Evolutionary conservation across 1,284 basidiomycete species (phyloP).

Genomic region (Ganoderma multipileum): DNA sequence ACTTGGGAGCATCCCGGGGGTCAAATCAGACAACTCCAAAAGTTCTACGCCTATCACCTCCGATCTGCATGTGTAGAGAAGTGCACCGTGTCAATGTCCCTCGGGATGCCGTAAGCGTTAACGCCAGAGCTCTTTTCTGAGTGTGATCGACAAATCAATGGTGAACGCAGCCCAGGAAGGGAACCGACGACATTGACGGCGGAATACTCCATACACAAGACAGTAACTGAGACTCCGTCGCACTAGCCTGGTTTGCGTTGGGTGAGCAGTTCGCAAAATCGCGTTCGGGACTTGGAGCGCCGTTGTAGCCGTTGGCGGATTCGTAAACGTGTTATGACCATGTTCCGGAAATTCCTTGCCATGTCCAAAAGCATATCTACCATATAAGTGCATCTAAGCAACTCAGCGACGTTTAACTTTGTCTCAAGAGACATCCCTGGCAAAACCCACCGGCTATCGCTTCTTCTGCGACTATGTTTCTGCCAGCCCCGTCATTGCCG

Average conservation of each 20-base stretch:
- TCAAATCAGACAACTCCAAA: not conserved
- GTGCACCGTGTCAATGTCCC: not conserved
- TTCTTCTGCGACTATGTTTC: no score
- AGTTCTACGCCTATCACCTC: not conserved
- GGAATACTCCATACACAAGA: not conserved
- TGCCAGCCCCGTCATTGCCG: no score
- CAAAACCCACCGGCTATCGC: no score
- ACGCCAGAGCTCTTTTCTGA: not conserved
- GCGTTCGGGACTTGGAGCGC: no score
- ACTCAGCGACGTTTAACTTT: no score
- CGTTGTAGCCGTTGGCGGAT: not conserved
- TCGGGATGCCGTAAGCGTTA: not conserved
- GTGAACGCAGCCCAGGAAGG: not conserved
- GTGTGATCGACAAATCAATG: not conserved
- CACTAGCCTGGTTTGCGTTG: not conserved
- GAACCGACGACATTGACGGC: not conserved
- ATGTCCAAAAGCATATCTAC: not conserved
- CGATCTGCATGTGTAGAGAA: not conserved
- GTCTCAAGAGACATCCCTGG: no score
- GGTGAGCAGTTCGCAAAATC: not conserved
- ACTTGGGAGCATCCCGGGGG: not conserved
- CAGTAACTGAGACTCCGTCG: not conserved
- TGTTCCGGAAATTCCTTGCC: not conserved
- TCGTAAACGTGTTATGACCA: not conserved
- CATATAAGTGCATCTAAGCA: no score